These are phyloP conservation scores for Camelina neglecta DNA, from an alignment of 345 rosid genomes.

Conservation along the genomic window DNA sequence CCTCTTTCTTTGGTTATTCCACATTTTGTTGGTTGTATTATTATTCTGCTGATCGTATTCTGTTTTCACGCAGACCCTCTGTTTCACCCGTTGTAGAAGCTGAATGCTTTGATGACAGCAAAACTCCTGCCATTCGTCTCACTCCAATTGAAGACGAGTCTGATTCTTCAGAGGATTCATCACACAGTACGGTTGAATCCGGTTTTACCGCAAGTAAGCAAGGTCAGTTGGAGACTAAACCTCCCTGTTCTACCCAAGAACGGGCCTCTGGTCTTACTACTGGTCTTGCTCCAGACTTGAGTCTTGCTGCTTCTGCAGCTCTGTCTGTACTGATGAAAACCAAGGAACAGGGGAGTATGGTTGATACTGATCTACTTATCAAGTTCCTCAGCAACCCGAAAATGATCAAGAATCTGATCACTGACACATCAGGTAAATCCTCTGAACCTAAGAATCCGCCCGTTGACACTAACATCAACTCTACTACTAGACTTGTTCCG, in stretches of 20 bases:
- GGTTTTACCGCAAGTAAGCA: slow-evolving; percentile 17
- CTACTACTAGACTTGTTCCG: slow-evolving; percentile 4
- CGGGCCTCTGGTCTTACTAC: slow-evolving; percentile 35
- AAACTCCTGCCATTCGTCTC: slow-evolving; percentile 57
- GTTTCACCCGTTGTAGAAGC: slow-evolving; percentile 46
- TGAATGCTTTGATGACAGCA: slow-evolving; percentile 55
- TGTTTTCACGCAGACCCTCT: slow-evolving; percentile 50
- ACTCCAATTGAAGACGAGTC: slow-evolving; percentile 60
- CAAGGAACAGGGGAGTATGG: slow-evolving; percentile 46
- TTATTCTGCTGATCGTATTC: background rate
- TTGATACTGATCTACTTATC: slow-evolving; percentile 64
- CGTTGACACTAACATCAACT: slow-evolving; percentile 6
- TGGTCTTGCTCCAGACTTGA: slow-evolving; percentile 41
- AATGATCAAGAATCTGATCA: slow-evolving; percentile 50
- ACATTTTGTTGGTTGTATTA: background rate
- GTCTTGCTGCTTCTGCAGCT: slow-evolving; percentile 53
- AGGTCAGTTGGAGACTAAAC: slow-evolving; percentile 21
- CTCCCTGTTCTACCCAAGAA: slow-evolving; percentile 17
- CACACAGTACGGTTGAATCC: slow-evolving; percentile 27
- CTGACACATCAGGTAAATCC: slow-evolving; percentile 30
- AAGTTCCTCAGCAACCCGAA: slow-evolving; percentile 60
- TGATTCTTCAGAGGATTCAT: slow-evolving; percentile 38
- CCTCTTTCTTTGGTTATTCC: background rate
- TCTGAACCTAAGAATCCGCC: slow-evolving; percentile 20
- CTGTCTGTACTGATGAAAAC: slow-evolving; percentile 46